These are phyloP conservation scores for Aureobasidium sp. DNA, from an alignment of 2,329 filamentous ascomycete genomes.

Conservation along the genomic window DNA sequence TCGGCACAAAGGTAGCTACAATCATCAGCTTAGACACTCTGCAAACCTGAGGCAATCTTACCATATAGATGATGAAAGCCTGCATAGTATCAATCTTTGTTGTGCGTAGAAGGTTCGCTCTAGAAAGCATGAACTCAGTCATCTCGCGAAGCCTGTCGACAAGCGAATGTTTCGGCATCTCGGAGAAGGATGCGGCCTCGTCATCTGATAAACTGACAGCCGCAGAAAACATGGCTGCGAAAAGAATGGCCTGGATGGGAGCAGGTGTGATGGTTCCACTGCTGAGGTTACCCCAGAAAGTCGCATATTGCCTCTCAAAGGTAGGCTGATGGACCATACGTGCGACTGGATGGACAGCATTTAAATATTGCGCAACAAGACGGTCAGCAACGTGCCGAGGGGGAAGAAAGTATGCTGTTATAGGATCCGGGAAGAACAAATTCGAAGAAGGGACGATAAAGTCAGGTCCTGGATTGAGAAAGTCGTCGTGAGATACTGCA, in stretches of 20 bases:
- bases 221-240: slow-evolving; percentile 63
- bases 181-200: slow-evolving; percentile 46
- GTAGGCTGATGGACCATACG: slow-evolving; percentile 61
- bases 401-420: slow-evolving; percentile 54
- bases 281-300: slow-evolving; percentile 58
- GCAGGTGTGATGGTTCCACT: slow-evolving; percentile 54
- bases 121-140: slow-evolving; percentile 59
- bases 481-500: slow-evolving; percentile 32
- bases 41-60: slow-evolving; percentile 33
- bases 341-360: slow-evolving; percentile 60
- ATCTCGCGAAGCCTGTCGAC: slow-evolving; percentile 58
- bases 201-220: slow-evolving; percentile 58
- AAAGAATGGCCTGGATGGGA: slow-evolving; percentile 62
- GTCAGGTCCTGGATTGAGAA: slow-evolving; percentile 56
- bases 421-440: slow-evolving; percentile 55
- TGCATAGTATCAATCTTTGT: slow-evolving; percentile 69
- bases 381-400: slow-evolving; percentile 51
- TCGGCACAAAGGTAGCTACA: slow-evolving; percentile 62
- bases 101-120: slow-evolving; percentile 64
- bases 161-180: slow-evolving; percentile 50
- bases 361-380: slow-evolving; percentile 61
- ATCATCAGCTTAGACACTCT: slow-evolving; percentile 21
- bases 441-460: slow-evolving; percentile 63
- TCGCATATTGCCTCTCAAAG: slow-evolving; percentile 57
- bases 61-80: slow-evolving; percentile 69